Evolutionary conservation across 1,284 basidiomycete species (phyloP).

Genomic region (Ceratobasidium sp.): DNA sequence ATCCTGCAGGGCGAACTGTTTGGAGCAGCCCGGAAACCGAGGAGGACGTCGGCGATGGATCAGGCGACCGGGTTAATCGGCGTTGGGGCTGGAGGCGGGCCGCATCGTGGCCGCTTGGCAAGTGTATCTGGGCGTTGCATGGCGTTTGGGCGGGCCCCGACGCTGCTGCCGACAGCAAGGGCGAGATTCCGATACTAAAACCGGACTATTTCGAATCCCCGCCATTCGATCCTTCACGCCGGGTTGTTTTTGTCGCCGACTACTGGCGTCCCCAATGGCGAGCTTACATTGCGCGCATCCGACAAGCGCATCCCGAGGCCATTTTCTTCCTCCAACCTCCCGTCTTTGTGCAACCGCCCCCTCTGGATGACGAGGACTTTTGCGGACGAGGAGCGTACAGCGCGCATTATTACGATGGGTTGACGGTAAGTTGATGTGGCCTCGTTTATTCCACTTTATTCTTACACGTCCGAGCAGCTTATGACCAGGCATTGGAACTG

Average conservation of each 20-base stretch:
- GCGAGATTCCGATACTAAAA: constrained; percentile 62
- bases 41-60: constrained; percentile 45
- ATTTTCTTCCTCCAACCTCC: constrained; percentile 94
- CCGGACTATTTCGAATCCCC: constrained; percentile 82
- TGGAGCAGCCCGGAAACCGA: constrained; percentile 72
- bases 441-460: not conserved
- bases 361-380: constrained; percentile 66
- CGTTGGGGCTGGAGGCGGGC: constrained; percentile 87
- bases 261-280: constrained; percentile 88
- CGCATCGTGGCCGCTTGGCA: constrained; percentile 82
- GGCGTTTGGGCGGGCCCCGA: constrained; percentile 85
- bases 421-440: constrained; percentile 64
- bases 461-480: constrained; percentile 58
- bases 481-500: constrained; percentile 92
- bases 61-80: constrained; percentile 49
- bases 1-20: constrained; percentile 82
- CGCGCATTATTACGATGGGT: constrained; percentile 95
- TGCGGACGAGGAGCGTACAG: constrained; percentile 82
- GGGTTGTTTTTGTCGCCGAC: constrained; percentile 79
- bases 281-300: constrained; percentile 73
- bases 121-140: constrained; percentile 92
- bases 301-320: constrained; percentile 81
- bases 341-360: constrained; percentile 86
- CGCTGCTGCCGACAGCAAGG: constrained; percentile 54
- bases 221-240: constrained; percentile 58